Base-by-base conservation (phyloP, 1,284 basidiomycete species). In the Tremellales sp. region DNA sequence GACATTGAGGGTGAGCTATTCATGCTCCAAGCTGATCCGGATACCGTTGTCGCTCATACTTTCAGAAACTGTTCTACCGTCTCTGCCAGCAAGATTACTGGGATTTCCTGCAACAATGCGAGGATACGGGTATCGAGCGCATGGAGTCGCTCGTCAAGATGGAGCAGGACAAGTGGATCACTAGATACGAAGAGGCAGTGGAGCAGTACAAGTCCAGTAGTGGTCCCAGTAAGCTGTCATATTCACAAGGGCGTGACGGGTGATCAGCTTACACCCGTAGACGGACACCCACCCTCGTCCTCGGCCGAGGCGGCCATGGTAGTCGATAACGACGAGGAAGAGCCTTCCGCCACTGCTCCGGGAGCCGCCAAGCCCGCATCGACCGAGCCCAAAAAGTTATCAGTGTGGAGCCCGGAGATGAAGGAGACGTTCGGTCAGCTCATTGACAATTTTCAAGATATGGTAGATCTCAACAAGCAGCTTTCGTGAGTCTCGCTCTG, bases 41-140 rank as follows among this genome's bases (percentile, higher is more conserved):
- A 1, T n/a, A 1, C 24, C 27, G 31, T 46, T 23, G 39, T 25
- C 41, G 33, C 8, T 36, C 13, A n/a, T n/a, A 31, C 41, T 15
- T 8, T n/a, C 54, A 72, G 70, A 73, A 73, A 67, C 57, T 72
- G 25, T 52, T 61, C 3, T 52, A 58, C 12, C 67, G 67, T 45
- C 48, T 64, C 13, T 63, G 57, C 44, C 62, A 63, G 52, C 17
- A 43, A 2, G 56, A 51, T 19, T 67, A 68, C 50, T 60, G 57
- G 51, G 39, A 53, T 15, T 71, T 58, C 56, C 50, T 70, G 21
- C 46, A 59, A 33, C 54, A 53, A 41, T 59, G 59, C 42, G 69
- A 70, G 47, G 27, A 49, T 11, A 51, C 53, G 21, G 62, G 64
- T 13, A 43, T 67, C 15, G 48, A 51, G 23, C 46, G 57, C 39